These are phyloP conservation scores for Cylindrotheca fusiformis DNA, from an alignment of 108 stramenopile genomes.

Conservation along the genomic window DNA sequence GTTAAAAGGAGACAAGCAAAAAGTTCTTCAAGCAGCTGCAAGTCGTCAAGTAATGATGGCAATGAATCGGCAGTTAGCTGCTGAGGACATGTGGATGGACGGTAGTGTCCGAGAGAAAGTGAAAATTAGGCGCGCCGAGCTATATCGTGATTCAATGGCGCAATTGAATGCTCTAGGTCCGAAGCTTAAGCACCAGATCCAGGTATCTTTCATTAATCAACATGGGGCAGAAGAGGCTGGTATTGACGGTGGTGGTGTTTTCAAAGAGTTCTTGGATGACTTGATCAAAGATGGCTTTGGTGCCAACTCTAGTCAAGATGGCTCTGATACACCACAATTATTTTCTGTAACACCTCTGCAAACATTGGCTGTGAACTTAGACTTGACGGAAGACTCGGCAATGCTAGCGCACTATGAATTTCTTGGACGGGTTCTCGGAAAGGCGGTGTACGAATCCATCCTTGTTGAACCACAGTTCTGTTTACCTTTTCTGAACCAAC, in stretches of 20 bases:
- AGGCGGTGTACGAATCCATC: conserved; percentile 94
- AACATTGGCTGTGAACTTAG: conserved; percentile 68
- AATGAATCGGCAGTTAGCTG: conserved; percentile 41
- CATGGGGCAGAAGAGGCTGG: conserved; percentile 96
- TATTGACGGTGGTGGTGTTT: conserved; percentile 99
- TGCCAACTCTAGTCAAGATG: neutral
- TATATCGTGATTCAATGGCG: conserved; percentile 81
- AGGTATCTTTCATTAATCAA: conserved; percentile 92
- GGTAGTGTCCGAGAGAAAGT: conserved; percentile 59
- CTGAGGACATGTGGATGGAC: conserved; percentile 24
- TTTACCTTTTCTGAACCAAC: conserved; percentile 86
- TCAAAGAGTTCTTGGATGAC: conserved; percentile 93
- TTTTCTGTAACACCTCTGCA: conserved; percentile 70
- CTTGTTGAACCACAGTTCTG: conserved; percentile 88
- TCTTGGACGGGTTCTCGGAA: conserved; percentile 92
- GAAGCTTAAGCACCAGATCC: conserved; percentile 76
- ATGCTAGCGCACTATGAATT: conserved; percentile 83
- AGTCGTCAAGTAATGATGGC: conserved; percentile 29
- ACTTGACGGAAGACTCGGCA: conserved; percentile 24
- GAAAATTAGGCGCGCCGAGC: conserved; percentile 58
- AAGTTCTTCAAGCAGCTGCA: conserved; percentile 25
- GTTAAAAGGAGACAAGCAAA: conserved; percentile 70
- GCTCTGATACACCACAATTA: conserved; percentile 40
- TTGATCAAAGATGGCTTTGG: conserved; percentile 83
- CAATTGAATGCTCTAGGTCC: conserved; percentile 57